Conservation (phyloP, 2,329 filamentous ascomycete genomes). For the Hypoxylon sp. region DNA sequence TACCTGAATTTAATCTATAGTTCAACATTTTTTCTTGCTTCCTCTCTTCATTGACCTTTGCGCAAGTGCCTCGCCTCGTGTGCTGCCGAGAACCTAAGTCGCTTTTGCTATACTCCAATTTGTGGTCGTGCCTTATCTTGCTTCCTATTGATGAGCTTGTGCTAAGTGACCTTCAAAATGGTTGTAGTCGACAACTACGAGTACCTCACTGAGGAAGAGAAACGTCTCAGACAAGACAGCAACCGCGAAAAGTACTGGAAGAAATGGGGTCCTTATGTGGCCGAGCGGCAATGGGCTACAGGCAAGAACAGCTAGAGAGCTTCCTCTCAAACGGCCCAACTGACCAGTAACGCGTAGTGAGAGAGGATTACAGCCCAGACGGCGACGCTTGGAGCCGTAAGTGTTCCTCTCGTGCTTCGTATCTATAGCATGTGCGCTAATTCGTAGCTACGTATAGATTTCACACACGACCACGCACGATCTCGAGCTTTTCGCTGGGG, state of each 20-base stretch:
- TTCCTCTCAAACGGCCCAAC: slow-evolving; percentile 23
- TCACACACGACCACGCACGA: slow-evolving; percentile 91
- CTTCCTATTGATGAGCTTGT: slow-evolving; percentile 8
- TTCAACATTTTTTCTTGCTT: slow-evolving; percentile 21
- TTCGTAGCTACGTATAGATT: slow-evolving; percentile 71
- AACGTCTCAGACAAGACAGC: slow-evolving; percentile 87
- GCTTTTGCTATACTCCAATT: not conserved
- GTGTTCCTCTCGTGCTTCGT: slow-evolving; percentile 57
- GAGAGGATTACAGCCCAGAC: slow-evolving; percentile 91
- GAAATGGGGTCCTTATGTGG: slow-evolving; percentile 95
- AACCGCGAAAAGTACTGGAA: slow-evolving; percentile 95
- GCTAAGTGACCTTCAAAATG: slow-evolving; percentile 68
- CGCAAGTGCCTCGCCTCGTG: slow-evolving; percentile 22
- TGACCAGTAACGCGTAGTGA: slow-evolving; percentile 66
- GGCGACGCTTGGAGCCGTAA: slow-evolving; percentile 97
- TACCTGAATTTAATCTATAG: slow-evolving; percentile 50
- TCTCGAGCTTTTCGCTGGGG: slow-evolving; percentile 94
- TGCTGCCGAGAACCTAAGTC: slow-evolving; percentile 2
- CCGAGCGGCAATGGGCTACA: slow-evolving; percentile 96
- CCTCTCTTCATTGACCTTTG: slow-evolving; percentile 4
- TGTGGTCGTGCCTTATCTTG: not conserved
- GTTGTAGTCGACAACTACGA: slow-evolving; percentile 91
- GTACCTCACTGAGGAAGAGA: slow-evolving; percentile 91
- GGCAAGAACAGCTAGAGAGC: slow-evolving; percentile 66
- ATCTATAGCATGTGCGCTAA: slow-evolving; percentile 47